These are phyloP conservation scores for Solanum ahanhuiri DNA, from an alignment of 257 asterid genomes.

Conservation along the genomic window DNA sequence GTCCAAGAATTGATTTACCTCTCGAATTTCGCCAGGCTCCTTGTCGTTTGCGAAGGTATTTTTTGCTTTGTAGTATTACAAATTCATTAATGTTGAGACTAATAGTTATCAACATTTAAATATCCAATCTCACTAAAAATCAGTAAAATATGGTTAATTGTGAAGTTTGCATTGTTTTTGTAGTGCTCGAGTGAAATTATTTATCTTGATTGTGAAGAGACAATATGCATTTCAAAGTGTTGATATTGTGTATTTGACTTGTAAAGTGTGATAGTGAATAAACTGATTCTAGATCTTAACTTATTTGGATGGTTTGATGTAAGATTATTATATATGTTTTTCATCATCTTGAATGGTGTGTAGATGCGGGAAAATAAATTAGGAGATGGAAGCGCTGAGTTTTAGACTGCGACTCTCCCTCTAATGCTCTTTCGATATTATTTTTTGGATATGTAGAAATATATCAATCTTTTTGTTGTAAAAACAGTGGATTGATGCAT, in stretches of 20 bases:
- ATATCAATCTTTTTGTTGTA: too few species aligned
- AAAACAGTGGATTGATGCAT: too few species aligned
- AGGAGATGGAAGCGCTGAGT: background rate
- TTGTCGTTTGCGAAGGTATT: constrained; percentile 80
- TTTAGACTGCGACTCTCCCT: background rate
- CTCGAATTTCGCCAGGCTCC: constrained; percentile 76
- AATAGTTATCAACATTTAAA: background rate
- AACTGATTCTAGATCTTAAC: background rate
- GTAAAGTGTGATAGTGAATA: background rate
- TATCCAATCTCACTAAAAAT: background rate
- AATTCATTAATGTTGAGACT: background rate
- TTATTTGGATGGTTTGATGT: background rate
- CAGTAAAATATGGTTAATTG: background rate
- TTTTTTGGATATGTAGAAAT: too few species aligned
- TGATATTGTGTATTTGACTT: background rate
- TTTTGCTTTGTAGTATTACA: background rate
- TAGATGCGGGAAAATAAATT: background rate
- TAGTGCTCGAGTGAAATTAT: background rate
- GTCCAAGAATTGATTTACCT: constrained; percentile 75
- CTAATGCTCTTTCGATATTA: too few species aligned
- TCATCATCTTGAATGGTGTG: background rate
- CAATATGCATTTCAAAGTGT: background rate
- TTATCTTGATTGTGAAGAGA: background rate
- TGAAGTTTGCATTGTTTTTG: background rate
- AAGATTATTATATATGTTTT: background rate